Evolutionary conservation across 306 rosid genomes (phyloP).

Genomic region (Corylus avellana): DNA sequence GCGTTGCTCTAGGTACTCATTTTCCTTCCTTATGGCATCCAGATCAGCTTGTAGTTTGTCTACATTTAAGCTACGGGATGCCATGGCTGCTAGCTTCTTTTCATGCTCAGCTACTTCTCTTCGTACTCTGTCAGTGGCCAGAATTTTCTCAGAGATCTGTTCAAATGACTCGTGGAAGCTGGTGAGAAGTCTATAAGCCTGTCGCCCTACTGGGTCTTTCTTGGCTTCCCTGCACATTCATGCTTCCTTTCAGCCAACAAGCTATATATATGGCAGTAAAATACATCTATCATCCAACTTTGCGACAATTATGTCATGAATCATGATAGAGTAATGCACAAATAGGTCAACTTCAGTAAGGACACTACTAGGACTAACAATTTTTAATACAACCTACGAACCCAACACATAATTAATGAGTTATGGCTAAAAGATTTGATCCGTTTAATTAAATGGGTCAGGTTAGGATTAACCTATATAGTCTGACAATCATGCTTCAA

Average conservation of each 20-base stretch:
- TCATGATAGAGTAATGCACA: neutral
- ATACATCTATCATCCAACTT: no score
- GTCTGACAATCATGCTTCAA: no score
- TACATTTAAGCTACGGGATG: slow-evolving; percentile 50
- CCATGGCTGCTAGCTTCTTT: slow-evolving; percentile 62
- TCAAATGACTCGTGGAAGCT: slow-evolving; percentile 78
- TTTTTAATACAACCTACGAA: no score
- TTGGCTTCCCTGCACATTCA: slow-evolving; percentile 73
- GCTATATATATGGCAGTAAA: neutral
- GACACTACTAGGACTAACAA: neutral
- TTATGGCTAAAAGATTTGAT: no score
- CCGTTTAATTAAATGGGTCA: no score
- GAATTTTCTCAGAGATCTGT: slow-evolving; percentile 70
- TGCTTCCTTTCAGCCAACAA: slow-evolving; percentile 11
- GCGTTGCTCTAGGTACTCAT: slow-evolving; percentile 42
- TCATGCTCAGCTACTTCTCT: slow-evolving; percentile 77
- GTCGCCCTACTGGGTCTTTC: slow-evolving; percentile 67
- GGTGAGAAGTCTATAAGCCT: slow-evolving; percentile 72
- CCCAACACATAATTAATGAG: no score
- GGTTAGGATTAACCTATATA: no score
- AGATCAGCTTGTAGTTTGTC: slow-evolving; percentile 62
- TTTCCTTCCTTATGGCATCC: slow-evolving; percentile 55
- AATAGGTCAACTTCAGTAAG: neutral
- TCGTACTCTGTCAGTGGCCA: slow-evolving; percentile 68
- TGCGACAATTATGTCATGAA: neutral